Base-by-base conservation (phyloP, 139 green algal genomes). In the Pseudopediastrum boryanum region DNA sequence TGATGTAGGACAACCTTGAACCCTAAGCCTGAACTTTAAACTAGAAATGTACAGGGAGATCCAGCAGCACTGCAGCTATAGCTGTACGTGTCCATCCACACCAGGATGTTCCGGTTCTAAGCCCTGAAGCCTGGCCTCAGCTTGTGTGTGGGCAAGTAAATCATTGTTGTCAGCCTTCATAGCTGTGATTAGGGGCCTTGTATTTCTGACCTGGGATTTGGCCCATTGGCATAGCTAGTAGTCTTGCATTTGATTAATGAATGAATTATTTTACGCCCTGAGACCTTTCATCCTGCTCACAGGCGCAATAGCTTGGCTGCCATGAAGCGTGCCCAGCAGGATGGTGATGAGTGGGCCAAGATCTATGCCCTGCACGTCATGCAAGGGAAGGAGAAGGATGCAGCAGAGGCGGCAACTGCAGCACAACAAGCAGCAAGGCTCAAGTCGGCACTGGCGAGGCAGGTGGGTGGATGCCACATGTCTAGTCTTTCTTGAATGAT, bases 341-440 rank as follows among this genome's bases (percentile, higher is more conserved):
- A 75, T 3, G 79, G 75, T 8, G 80, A 88, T n/a, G 84, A 88
- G 76, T 88, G 84, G 84, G 75, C 84, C 12, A 82, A 82, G 16
- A 85, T 88, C 44, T 88, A 74, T 64, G 50, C 80, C 43, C 79
- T 80, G 61, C 78, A 68, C 44, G 80, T 88, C 65, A 66, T 70
- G 41, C 74, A 82, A 25, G 75, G 63, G 8, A 77, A 73, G 23
- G 48, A 71, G 10, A 74, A 77, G 46, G 46, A 74, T 29, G 44
- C 41, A 21, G 48, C 65, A 52, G 74, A 50, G 39, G 31, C 35
- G 12, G 39, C 54, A 6, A 27, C 54, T 25, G 54, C 54, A 27
- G n/a, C n/a, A n/a, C n/a, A n/a, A n/a, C 56, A 78, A 44, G 56
- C 54, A 39, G 56, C 38, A 70, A 56, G 39, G 39, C 39, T 78